Evolutionary conservation across 2,329 filamentous ascomycete species (phyloP).

Genomic region (Geosmithia morbida): DNA sequence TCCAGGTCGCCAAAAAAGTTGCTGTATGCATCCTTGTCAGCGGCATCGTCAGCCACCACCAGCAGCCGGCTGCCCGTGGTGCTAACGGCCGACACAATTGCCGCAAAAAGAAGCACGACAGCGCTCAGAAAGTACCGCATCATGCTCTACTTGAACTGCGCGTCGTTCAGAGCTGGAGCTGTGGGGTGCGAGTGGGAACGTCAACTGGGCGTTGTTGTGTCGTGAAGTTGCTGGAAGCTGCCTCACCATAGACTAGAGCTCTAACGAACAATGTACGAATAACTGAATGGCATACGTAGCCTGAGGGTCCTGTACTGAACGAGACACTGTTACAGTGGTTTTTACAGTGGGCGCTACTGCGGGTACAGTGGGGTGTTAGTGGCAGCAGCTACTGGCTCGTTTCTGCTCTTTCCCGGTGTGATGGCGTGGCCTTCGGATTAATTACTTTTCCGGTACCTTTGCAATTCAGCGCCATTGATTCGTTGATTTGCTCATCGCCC

Average conservation of each 20-base stretch:
- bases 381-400: background rate
- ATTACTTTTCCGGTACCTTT: background rate
- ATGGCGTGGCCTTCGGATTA: background rate
- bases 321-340: background rate
- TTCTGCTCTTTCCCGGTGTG: background rate
- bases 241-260: too few species aligned
- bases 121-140: constrained; percentile 68
- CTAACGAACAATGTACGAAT: too few species aligned
- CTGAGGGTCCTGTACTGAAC: constrained; percentile 5
- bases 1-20: constrained; percentile 63
- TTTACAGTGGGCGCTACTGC: background rate
- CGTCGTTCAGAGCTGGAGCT: background rate
- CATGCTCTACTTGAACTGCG: background rate
- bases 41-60: constrained; percentile 70
- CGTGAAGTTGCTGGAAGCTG: background rate
- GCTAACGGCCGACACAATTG: constrained; percentile 62
- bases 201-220: background rate
- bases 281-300: constrained; percentile 14
- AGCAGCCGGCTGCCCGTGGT: constrained; percentile 67
- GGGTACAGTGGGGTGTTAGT: background rate
- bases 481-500: background rate
- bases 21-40: constrained; percentile 70
- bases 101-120: constrained; percentile 50
- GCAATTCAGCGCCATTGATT: background rate
- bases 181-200: background rate